These are phyloP conservation scores for Coemansia sp. DNA, from an alignment of 192 early-diverging fungal genomes.

Conservation along the genomic window DNA sequence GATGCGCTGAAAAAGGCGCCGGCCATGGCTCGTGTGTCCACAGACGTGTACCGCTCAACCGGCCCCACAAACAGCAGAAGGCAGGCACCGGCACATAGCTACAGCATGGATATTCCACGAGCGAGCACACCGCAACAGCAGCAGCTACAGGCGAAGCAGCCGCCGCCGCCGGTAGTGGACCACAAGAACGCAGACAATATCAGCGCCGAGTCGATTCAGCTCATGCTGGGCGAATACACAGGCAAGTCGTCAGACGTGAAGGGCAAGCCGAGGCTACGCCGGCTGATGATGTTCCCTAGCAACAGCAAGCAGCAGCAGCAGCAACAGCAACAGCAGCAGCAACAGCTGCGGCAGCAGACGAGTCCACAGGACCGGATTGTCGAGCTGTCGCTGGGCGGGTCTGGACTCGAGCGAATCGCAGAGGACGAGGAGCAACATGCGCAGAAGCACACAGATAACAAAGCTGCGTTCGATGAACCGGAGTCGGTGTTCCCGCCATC, in stretches of 20 bases:
- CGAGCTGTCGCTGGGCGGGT: neutral
- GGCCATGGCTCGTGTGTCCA: slow-evolving; percentile 6
- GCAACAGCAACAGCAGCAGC: no score
- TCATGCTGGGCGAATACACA: slow-evolving; percentile 29
- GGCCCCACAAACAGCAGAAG: neutral
- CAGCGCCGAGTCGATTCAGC: slow-evolving; percentile 31
- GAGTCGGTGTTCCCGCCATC: slow-evolving; percentile 2
- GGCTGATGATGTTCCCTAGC: slow-evolving; percentile 28
- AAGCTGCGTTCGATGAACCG: neutral
- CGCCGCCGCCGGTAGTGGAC: slow-evolving; percentile 5
- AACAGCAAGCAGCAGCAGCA: slow-evolving; percentile 8
- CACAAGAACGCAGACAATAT: slow-evolving; percentile 23
- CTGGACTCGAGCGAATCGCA: slow-evolving; percentile 29
- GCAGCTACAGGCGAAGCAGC: no score
- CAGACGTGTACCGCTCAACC: slow-evolving; percentile 14
- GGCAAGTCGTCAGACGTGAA: slow-evolving; percentile 17
- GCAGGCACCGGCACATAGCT: slow-evolving; percentile 7
- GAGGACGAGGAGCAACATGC: slow-evolving; percentile 46
- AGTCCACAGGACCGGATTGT: slow-evolving; percentile 8
- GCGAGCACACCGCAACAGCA: neutral
- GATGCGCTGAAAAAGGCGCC: neutral
- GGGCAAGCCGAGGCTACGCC: slow-evolving; percentile 35
- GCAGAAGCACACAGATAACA: neutral
- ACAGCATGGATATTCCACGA: slow-evolving; percentile 44
- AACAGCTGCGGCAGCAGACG: no score